phyloP scores from a whole-genome alignment of 1,139 yeast species.

The Geotrichum fermentans region DNA sequence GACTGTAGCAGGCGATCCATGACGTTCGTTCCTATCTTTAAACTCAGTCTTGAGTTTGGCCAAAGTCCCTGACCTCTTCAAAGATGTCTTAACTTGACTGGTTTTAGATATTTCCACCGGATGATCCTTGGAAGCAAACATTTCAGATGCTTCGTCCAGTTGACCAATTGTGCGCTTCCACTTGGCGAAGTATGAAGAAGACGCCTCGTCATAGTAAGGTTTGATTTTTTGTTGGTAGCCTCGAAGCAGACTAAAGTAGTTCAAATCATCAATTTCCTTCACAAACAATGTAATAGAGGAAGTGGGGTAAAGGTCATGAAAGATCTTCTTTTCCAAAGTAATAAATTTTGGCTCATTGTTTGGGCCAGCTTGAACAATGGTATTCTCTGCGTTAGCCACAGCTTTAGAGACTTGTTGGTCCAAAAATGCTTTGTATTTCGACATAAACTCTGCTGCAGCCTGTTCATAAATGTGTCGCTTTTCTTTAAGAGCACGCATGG shows the following conservation, averaged over 20 bases:
- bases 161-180: slow-evolving; percentile 27
- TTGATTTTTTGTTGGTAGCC: slow-evolving; percentile 31
- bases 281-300: slow-evolving; percentile 63
- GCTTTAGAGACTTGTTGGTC: slow-evolving; percentile 42
- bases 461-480: slow-evolving; percentile 58
- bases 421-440: slow-evolving; percentile 47
- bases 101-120: slow-evolving; percentile 12
- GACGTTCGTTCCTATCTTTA: slow-evolving; percentile 13
- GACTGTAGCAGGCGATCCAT: slow-evolving; percentile 7
- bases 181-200: slow-evolving; percentile 33
- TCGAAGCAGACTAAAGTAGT: slow-evolving; percentile 41
- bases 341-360: slow-evolving; percentile 25
- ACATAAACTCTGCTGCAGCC: slow-evolving; percentile 51
- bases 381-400: slow-evolving; percentile 23
- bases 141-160: slow-evolving; percentile 1
- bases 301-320: slow-evolving; percentile 44
- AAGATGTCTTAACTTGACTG: slow-evolving; percentile 24
- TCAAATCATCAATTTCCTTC: slow-evolving; percentile 47
- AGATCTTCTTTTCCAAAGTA: slow-evolving; percentile 23
- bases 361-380: slow-evolving; percentile 9
- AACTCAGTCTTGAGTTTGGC: slow-evolving; percentile 25
- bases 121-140: slow-evolving; percentile 6
- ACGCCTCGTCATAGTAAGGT: slow-evolving; percentile 30
- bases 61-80: slow-evolving; percentile 35
- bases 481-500: slow-evolving; percentile 70